Conservation (phyloP, 345 rosid genomes). For the Hibiscus trionum region DNA sequence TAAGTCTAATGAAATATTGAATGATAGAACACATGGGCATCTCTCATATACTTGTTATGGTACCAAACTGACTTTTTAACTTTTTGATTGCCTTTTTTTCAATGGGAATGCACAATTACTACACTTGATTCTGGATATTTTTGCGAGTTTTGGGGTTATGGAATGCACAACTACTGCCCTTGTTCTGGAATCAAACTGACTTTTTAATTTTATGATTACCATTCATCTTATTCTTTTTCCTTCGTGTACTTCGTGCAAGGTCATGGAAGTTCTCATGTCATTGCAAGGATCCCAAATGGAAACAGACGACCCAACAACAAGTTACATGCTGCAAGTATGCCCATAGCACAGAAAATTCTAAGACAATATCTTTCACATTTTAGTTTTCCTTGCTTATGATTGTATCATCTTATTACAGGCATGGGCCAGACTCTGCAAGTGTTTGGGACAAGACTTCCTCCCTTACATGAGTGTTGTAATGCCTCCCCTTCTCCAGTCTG, state of each 20-base stretch:
- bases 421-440: slow-evolving; percentile 99
- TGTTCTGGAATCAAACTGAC: no score
- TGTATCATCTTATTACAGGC: slow-evolving; percentile 43
- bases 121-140: neutral
- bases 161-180: no score
- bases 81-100: no score
- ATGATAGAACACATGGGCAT: no score
- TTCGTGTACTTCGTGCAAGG: slow-evolving; percentile 36
- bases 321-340: slow-evolving; percentile 94
- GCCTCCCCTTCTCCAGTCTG: slow-evolving; percentile 97
- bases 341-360: neutral
- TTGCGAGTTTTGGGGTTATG: neutral
- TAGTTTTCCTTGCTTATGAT: slow-evolving; percentile 1
- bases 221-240: neutral
- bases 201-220: neutral
- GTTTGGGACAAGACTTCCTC: slow-evolving; percentile 96
- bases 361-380: neutral
- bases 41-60: no score
- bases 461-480: slow-evolving; percentile 97
- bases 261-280: slow-evolving; percentile 99
- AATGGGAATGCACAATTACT: no score
- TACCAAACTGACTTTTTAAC: no score
- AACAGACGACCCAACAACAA: slow-evolving; percentile 95
- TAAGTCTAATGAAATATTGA: no score
- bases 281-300: slow-evolving; percentile 96